phyloP scores from a whole-genome alignment of 306 rosid genomes.

The Mucuna pruriens region DNA sequence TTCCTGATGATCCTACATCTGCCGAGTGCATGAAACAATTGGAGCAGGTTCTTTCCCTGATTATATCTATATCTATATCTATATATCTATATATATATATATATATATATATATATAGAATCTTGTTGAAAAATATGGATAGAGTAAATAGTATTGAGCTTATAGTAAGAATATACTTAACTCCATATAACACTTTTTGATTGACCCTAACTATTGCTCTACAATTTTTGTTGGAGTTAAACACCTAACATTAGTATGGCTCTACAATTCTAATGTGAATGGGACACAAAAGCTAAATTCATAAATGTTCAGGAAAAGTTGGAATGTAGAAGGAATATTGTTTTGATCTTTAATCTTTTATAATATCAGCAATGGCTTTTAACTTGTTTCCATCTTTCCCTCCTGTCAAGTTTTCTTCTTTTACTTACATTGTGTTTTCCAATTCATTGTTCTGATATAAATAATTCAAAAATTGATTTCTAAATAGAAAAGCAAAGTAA shows the following conservation, averaged over 20 bases:
- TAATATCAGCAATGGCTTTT: background rate
- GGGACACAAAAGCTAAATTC: background rate
- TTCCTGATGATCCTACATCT: conserved; percentile 75
- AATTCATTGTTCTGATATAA: conserved; percentile 1
- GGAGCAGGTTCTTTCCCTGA: conserved; percentile 63
- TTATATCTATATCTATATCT: too few species aligned
- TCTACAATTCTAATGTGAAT: background rate
- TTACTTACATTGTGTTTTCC: background rate
- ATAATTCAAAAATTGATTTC: background rate
- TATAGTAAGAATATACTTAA: background rate
- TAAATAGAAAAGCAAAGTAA: background rate
- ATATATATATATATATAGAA: background rate
- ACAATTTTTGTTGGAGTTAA: background rate
- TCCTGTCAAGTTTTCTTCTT: background rate
- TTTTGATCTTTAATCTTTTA: background rate
- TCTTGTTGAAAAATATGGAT: background rate
- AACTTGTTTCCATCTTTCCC: background rate
- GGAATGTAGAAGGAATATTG: background rate
- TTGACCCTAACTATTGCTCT: background rate
- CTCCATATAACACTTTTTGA: background rate
- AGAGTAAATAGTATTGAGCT: background rate
- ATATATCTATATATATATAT: too few species aligned
- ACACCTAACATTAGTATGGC: background rate
- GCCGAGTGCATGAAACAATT: conserved; percentile 74
- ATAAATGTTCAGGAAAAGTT: background rate